These are phyloP conservation scores for carrot (Daucus carota) DNA, from an alignment of 129 eudicot species.

Conservation along the genomic window DNA sequence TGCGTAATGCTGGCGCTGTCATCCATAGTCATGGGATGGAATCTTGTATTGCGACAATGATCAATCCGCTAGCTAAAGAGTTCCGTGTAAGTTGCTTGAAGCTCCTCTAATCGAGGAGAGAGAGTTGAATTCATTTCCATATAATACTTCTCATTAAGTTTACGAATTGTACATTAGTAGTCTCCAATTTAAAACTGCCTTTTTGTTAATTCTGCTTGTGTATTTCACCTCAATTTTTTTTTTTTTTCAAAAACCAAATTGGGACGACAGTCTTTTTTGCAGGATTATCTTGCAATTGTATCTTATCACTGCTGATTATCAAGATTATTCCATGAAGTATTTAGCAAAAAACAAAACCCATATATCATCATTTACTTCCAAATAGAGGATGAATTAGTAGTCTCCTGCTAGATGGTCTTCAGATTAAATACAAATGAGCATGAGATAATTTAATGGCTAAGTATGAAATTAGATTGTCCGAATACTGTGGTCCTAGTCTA, in stretches of 20 bases:
- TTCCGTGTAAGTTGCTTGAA: conserved; percentile 48
- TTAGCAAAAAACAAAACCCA: background rate
- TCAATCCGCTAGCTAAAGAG: conserved; percentile 81
- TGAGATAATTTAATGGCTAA: background rate
- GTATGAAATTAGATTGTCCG: background rate
- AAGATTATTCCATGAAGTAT: background rate
- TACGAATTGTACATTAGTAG: background rate
- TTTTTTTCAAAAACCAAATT: background rate
- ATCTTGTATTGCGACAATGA: conserved; percentile 88
- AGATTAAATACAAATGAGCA: background rate
- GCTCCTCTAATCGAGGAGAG: background rate
- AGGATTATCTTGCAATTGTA: too few relatives aligned
- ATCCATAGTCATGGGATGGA: conserved; percentile 99
- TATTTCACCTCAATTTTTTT: background rate
- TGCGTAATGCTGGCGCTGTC: conserved; percentile 98
- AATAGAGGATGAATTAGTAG: background rate
- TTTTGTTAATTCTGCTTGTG: too few relatives aligned
- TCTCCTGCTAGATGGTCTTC: background rate
- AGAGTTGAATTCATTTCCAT: background rate
- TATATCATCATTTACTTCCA: background rate
- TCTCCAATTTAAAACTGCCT: background rate
- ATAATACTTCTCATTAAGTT: background rate
- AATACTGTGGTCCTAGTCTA: background rate
- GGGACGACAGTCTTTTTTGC: background rate
- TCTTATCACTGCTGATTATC: background rate